Evolutionary conservation across 305 asterid species (phyloP).

Genomic region (Lippia alba): DNA sequence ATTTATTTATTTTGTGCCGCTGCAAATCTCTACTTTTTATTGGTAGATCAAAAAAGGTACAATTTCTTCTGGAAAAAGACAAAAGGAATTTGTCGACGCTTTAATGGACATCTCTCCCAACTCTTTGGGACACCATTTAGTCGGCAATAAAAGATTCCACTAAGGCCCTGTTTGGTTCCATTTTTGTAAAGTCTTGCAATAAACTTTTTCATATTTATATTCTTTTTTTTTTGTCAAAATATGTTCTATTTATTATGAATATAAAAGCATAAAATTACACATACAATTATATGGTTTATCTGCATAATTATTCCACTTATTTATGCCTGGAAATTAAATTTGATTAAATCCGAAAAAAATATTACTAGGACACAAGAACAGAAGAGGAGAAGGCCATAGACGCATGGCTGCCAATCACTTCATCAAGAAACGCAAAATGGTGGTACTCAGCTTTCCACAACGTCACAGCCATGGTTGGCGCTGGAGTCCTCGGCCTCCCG

Average conservation of each 20-base stretch:
- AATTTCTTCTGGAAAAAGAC: background rate
- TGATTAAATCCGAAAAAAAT: background rate
- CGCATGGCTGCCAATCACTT: slow-evolving; percentile 16
- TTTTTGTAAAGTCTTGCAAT: background rate
- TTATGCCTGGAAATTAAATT: background rate
- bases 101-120: slow-evolving; percentile 7
- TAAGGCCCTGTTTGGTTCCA: background rate
- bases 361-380: too few species aligned
- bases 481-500: slow-evolving; percentile 1
- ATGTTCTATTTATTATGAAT: background rate
- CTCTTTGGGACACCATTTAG: background rate
- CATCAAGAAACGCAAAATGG: slow-evolving; percentile 21
- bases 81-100: background rate
- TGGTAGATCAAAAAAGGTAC: background rate
- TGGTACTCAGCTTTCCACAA: slow-evolving; percentile 30
- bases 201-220: too few species aligned
- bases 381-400: slow-evolving; percentile 29
- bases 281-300: too few species aligned
- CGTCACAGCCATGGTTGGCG: slow-evolving; percentile 23
- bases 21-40: too few species aligned
- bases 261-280: too few species aligned
- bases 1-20: background rate
- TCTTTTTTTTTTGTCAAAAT: background rate
- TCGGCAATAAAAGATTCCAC: background rate
- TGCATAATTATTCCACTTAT: too few species aligned